Base-by-base conservation (phyloP, 179 eudicot species). In the Pouteria campechiana region DNA sequence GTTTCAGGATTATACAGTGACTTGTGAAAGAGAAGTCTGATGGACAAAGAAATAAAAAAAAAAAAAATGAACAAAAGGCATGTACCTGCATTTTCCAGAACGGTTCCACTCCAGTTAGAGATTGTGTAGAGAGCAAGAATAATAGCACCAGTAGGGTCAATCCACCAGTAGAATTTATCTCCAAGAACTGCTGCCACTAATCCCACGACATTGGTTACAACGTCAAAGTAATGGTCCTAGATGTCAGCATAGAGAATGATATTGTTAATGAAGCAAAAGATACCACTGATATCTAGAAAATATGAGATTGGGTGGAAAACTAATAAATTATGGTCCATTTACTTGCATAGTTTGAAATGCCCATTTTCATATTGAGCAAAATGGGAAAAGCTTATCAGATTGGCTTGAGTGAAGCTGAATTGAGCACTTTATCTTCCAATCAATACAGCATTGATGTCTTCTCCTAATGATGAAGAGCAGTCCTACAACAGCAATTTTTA, bases 211-310 rank as follows among this genome's bases (percentile, higher is more conserved):
- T 90, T 90, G 11, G 98, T 90, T 37, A 86, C 70, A 39, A 90
- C 98, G 64, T 86, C 96, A 41, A 90, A 90, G 54, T 82, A 82
- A 54, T 90, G 98, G 60, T 90, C 98, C 96, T 90, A 68, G 21
- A 8, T 8, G 12, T 18, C n/a, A 12, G 15, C 8, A 45, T n/a
- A 7, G 15, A n/a, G 2, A 2, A n/a, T 1, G 8, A 19, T 12
- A 12, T 4, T 6, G 2, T 6, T 16, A 17, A 17, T 17, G 18
- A 35, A 16, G 2, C 6, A 16, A 10, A 16, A 32, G 19, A 13
- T 3, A 41, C 11, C 17, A 37, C 17, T 37, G 21, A 6, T 20
- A n/a, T 3, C 17, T 11, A 19, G 7, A 6, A 34, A 7, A 16
- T 37, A 16, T 32, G 16, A 5, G 1, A n/a, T n/a, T n/a, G n/a